These are phyloP conservation scores for Arbutus unedo DNA, from an alignment of 148 eudicot genomes.

Conservation along the genomic window DNA sequence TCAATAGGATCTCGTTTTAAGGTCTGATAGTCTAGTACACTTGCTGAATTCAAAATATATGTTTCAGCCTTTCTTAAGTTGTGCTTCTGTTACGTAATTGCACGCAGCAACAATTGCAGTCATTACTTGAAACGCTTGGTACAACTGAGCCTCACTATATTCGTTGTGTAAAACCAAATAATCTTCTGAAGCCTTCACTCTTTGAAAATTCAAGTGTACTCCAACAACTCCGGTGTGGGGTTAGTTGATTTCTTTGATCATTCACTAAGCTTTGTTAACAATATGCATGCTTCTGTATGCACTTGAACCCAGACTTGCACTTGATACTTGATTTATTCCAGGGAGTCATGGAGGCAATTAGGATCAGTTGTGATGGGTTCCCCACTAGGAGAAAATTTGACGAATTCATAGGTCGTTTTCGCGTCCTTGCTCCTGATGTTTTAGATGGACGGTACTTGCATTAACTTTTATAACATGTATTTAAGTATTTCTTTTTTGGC, in stretches of 20 bases:
- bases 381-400: conserved; percentile 82
- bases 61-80: conserved; percentile 14
- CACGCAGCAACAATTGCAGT: conserved; percentile 87
- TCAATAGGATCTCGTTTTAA: conserved; percentile 85
- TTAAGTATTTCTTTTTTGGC: neutral
- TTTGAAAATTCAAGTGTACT: conserved; percentile 81
- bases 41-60: conserved; percentile 3
- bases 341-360: conserved; percentile 99
- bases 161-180: conserved; percentile 95
- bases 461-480: conserved; percentile 6
- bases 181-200: conserved; percentile 86
- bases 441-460: conserved; percentile 58
- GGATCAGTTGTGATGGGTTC: conserved; percentile 96
- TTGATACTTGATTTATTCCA: conserved; percentile 28
- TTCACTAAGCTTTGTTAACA: neutral
- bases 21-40: conserved; percentile 37
- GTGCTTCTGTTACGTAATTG: conserved; percentile 6
- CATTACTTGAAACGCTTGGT: conserved; percentile 87
- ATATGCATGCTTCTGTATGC: neutral
- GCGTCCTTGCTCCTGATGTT: conserved; percentile 73
- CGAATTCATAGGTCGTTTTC: conserved; percentile 71
- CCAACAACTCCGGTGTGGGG: conserved; percentile 98
- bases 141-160: conserved; percentile 92
- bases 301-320: neutral
- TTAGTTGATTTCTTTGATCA: conserved; percentile 21